These are phyloP conservation scores for Zymoseptoria crescenta DNA, from an alignment of 2,329 filamentous ascomycete genomes.

Conservation along the genomic window DNA sequence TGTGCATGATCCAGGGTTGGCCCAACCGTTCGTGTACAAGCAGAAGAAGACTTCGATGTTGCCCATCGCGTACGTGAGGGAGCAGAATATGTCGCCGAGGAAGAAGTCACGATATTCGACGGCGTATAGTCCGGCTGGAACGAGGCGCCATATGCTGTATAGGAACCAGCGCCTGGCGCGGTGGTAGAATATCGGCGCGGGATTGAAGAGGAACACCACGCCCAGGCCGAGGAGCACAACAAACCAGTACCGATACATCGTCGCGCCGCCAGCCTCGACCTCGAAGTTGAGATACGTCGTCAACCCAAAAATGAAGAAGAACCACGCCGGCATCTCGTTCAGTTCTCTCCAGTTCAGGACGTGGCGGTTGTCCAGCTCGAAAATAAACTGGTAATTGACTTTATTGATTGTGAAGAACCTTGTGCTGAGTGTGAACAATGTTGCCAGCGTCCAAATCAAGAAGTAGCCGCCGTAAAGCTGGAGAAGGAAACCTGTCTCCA, in stretches of 20 bases:
- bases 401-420: conserved; percentile 74
- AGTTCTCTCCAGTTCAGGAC: conserved; percentile 80
- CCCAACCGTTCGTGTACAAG: conserved; percentile 73
- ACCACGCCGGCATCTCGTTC: conserved; percentile 77
- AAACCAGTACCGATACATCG: conserved; percentile 78
- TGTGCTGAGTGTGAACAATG: conserved; percentile 80
- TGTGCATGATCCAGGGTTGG: conserved; percentile 68
- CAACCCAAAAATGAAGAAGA: conserved; percentile 66
- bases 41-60: conserved; percentile 94
- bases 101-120: conserved; percentile 98
- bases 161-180: conserved; percentile 76
- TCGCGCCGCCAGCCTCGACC: conserved; percentile 50
- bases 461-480: conserved; percentile 92
- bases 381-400: conserved; percentile 84
- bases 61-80: conserved; percentile 79
- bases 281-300: conserved; percentile 87
- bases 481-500: conserved; percentile 26
- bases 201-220: conserved; percentile 60
- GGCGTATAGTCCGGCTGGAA: conserved; percentile 78
- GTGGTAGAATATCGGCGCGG: conserved; percentile 65
- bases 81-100: conserved; percentile 95
- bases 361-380: conserved; percentile 85
- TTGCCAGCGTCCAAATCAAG: conserved; percentile 68
- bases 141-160: conserved; percentile 78
- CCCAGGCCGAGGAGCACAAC: conserved; percentile 68